A percentile compares a stretch with the other conserved stretches of the same genome.
phyloP scores from a whole-genome alignment of 257 asterid genomes.

The Fraxinus quadrangulata region DNA sequence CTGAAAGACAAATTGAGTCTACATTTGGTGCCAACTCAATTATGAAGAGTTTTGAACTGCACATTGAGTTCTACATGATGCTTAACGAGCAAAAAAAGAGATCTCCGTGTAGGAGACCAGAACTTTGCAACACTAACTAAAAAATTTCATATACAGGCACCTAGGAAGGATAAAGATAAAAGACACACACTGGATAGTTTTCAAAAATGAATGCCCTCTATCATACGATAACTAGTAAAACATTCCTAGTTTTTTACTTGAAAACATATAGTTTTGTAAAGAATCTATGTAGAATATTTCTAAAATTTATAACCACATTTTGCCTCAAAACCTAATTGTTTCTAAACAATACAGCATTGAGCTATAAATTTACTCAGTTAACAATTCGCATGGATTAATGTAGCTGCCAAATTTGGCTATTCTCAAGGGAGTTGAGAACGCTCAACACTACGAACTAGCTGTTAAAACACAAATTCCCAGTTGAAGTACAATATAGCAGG shows the following conservation, averaged over 20 bases:
- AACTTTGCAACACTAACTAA: not conserved
- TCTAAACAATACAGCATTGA: not conserved
- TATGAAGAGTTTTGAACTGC: not conserved
- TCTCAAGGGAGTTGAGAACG: not conserved
- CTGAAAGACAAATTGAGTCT: slow-evolving; percentile 1
- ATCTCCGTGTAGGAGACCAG: not conserved
- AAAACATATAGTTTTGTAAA: not conserved
- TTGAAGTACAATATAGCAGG: not conserved
- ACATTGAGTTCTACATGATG: not conserved
- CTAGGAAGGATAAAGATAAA: not conserved
- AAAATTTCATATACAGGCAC: not conserved
- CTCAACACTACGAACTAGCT: not conserved
- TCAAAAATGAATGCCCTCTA: not conserved
- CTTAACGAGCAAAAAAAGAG: not conserved
- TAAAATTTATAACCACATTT: not conserved
- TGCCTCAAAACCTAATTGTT: not conserved
- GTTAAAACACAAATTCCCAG: not conserved
- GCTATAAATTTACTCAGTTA: not conserved
- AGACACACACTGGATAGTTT: not conserved
- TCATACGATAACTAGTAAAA: not conserved
- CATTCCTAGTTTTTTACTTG: not conserved
- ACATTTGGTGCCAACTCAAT: not conserved
- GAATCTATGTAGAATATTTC: not conserved
- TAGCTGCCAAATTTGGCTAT: not conserved
- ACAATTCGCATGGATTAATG: not conserved